Conservation (phyloP, 768 basidiomycete species). For the Rhizopogon roseolus region DNA sequence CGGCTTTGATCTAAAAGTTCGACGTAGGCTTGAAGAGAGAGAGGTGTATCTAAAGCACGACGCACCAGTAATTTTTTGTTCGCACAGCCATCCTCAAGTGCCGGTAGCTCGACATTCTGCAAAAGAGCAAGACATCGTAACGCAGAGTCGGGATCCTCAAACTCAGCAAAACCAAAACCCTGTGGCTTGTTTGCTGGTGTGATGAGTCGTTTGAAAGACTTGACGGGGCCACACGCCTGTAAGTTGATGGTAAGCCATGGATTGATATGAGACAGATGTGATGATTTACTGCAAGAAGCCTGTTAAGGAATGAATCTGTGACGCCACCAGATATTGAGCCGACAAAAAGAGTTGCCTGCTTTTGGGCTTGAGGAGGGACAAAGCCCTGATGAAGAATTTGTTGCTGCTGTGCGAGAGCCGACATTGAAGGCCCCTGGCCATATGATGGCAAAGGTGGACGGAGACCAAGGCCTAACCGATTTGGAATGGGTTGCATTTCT, state of each 20-base stretch:
- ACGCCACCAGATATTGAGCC: constrained; percentile 95
- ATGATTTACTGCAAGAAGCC: constrained; percentile 68
- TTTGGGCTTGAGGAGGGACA: constrained; percentile 58
- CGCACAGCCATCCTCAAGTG: constrained; percentile 53
- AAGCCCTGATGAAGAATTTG: constrained; percentile 56
- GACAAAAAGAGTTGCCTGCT: constrained; percentile 78
- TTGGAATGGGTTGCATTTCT: constrained; percentile 60
- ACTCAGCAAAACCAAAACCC: constrained; percentile 97
- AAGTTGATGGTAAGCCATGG: not conserved
- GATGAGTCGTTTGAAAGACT: constrained; percentile 88
- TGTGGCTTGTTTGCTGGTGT: constrained; percentile 92
- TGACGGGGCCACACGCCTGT: constrained; percentile 86
- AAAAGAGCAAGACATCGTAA: constrained; percentile 67
- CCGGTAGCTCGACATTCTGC: constrained; percentile 59
- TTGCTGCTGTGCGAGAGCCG: constrained; percentile 85
- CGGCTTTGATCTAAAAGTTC: constrained; percentile 78
- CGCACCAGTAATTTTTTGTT: constrained; percentile 70
- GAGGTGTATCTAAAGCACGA: constrained; percentile 15
- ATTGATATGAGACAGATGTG: not conserved
- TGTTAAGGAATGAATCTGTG: constrained; percentile 75
- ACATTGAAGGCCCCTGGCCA: constrained; percentile 90
- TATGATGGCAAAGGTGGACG: constrained; percentile 83
- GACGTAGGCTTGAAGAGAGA: constrained; percentile 35
- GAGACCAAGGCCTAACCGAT: constrained; percentile 83
- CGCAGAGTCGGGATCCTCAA: constrained; percentile 89